Evolutionary conservation across 371 early-diverging fungal genomes (phyloP), one percentile per base, ranked within the genome.

Genomic region (Mucor piriformis): DNA sequence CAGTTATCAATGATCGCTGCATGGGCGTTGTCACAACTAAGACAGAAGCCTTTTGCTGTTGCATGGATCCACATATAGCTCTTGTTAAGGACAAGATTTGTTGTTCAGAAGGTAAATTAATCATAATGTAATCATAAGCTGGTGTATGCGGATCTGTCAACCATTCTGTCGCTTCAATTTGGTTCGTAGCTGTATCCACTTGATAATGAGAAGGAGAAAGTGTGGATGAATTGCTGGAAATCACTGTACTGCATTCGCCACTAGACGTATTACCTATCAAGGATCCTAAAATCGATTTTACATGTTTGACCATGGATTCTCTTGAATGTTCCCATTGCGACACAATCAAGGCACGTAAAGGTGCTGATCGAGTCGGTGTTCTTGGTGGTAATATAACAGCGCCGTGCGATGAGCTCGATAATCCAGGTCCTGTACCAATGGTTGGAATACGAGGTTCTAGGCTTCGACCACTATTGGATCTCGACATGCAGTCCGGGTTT

Each of bases 11-110:
- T 0, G 83, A 79, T 2, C 86, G 76, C 25, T 85, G 86, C 59
- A 85, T 81, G 3, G 83, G 86, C 2, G 83, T 85, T 0, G 86
- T 85, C 34, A 85, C 69, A 10, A 85, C 74, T 25, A 83, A 64
- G 0, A 78, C 76, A 54, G 69, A 76, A 7, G 80, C 75, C 42
- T 74, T 70, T 18, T 70, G 61, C 12, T 81, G 82, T 3, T 70
- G 61, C n/a, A 65, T 33, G 0, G 77, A 72, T 20, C 70, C 64
- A 35, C 70, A 67, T 8, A 85, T 63, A 11, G 72, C 62, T 10
- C 76, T 65, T 5, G 80, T 76, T 1, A 85, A 52, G 2, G 67
- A 63, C 29, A 83, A 43, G 7, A 85, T 79, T 3, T 78, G 74
- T 48, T 81, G 79, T 34, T 81, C 79, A 3, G 74, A 71, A 2